Percentiles rank a stretch among this genome's conserved stretches.
Conservation (phyloP, 2,329 filamentous ascomycete species). For the Neurospora crassa region DNA sequence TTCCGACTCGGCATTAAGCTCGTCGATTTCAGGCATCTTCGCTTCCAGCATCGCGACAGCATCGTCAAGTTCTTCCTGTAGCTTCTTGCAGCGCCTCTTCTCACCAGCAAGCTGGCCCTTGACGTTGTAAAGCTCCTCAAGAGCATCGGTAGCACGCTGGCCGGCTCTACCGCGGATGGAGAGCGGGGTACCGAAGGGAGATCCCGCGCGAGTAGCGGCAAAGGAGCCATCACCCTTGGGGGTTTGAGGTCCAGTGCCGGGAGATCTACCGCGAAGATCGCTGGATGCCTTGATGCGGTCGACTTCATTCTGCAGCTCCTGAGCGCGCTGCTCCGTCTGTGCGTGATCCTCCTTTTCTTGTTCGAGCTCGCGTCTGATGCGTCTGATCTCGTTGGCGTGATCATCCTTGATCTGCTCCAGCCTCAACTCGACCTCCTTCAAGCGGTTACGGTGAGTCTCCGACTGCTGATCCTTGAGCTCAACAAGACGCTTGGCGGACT, state of each 20-base stretch:
- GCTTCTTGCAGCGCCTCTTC: slow-evolving; percentile 62
- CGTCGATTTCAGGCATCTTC: slow-evolving; percentile 79
- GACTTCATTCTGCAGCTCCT: slow-evolving; percentile 42
- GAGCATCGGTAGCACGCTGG: slow-evolving; percentile 51
- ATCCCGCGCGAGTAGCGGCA: slow-evolving; percentile 38
- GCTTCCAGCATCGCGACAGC: slow-evolving; percentile 79
- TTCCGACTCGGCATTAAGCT: slow-evolving; percentile 71
- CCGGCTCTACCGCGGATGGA: slow-evolving; percentile 46
- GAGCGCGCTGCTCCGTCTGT: slow-evolving; percentile 38
- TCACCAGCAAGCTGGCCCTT: slow-evolving; percentile 68
- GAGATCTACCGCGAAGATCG: slow-evolving; percentile 30
- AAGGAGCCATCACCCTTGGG: slow-evolving; percentile 49
- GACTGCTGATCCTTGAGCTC: slow-evolving; percentile 73
- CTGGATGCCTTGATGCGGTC: slow-evolving; percentile 42
- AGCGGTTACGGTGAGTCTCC: slow-evolving; percentile 58
- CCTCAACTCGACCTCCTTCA: slow-evolving; percentile 58
- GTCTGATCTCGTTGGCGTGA: slow-evolving; percentile 49
- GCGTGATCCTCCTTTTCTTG: slow-evolving; percentile 38
- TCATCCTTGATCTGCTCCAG: slow-evolving; percentile 57
- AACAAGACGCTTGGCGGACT: slow-evolving; percentile 69
- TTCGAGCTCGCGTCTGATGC: slow-evolving; percentile 47
- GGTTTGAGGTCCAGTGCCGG: slow-evolving; percentile 48
- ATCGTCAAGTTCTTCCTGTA: slow-evolving; percentile 71
- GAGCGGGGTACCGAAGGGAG: slow-evolving; percentile 52
- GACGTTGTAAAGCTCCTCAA: slow-evolving; percentile 55